Conservation (phyloP, 2,329 filamentous ascomycete species). For the Dothideomycetidae sp. region DNA sequence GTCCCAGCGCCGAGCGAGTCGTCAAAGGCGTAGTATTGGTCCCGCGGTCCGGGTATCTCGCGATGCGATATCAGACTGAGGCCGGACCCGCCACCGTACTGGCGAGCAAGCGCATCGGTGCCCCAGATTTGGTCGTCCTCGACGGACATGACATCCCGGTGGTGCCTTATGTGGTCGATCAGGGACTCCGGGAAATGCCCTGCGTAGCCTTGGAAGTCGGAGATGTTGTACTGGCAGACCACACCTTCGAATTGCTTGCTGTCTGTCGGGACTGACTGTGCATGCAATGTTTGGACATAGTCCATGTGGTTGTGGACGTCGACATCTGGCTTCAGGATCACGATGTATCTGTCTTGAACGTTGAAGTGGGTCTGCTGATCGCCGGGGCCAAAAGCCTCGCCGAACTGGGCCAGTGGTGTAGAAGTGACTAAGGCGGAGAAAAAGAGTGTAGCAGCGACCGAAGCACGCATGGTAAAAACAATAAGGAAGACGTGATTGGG, state of each 20-base stretch:
- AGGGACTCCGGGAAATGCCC: conserved; percentile 10
- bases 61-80: conserved; percentile 14
- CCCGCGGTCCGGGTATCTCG: not conserved
- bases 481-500: too few relatives aligned
- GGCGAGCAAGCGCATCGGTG: conserved; percentile 2
- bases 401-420: not conserved
- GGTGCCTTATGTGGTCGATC: conserved; percentile 9
- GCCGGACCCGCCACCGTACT: conserved; percentile 13
- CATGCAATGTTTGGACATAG: conserved; percentile 10
- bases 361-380: not conserved
- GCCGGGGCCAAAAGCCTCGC: not conserved
- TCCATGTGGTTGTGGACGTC: conserved; percentile 7
- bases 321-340: conserved; percentile 10
- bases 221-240: conserved; percentile 6
- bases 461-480: too few relatives aligned
- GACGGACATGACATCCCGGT: conserved; percentile 8
- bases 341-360: conserved; percentile 10
- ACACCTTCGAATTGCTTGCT: conserved; percentile 8
- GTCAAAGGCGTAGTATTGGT: conserved; percentile 20
- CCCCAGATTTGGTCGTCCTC: conserved; percentile 11
- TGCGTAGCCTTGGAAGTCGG: conserved; percentile 10
- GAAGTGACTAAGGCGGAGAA: not conserved
- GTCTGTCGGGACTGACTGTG: not conserved
- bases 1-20: conserved; percentile 25
- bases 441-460: too few relatives aligned